These are phyloP conservation scores for Acanthochlamys bracteata DNA, from an alignment of 106 monocot species.

Conservation along the genomic window DNA sequence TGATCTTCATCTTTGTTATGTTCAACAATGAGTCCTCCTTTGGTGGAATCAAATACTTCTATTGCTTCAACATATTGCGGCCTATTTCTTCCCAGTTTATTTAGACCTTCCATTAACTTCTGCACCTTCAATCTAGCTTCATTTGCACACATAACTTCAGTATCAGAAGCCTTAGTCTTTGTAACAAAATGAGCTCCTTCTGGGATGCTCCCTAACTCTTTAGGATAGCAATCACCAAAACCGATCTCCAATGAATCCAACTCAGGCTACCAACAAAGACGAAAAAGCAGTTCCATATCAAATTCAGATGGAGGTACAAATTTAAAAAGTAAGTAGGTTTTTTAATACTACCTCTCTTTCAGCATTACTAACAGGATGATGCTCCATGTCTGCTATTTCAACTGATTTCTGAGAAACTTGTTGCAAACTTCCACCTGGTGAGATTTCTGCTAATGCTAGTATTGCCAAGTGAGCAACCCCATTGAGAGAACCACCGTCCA, in stretches of 20 bases:
- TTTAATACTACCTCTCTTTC: constrained; percentile 14
- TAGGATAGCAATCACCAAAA: not conserved
- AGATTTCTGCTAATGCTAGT: constrained; percentile 11
- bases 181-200: not conserved
- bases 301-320: too few relatives aligned
- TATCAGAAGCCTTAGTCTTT: not conserved
- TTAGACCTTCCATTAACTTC: constrained; percentile 3
- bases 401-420: not conserved
- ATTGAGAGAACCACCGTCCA: not conserved
- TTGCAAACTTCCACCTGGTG: not conserved
- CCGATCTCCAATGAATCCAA: too few relatives aligned
- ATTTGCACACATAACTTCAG: not conserved
- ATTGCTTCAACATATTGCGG: not conserved
- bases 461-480: constrained; percentile 2
- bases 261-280: too few relatives aligned
- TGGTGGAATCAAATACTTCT: constrained; percentile 1
- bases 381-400: not conserved
- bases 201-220: constrained; percentile 4
- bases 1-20: not conserved
- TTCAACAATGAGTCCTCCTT: not conserved
- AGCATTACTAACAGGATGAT: constrained; percentile 4
- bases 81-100: not conserved
- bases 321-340: too few relatives aligned
- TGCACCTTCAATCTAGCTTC: not conserved
- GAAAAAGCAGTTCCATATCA: too few relatives aligned